Conservation (phyloP, 306 rosid species). For the Cucurbita pepo region DNA sequence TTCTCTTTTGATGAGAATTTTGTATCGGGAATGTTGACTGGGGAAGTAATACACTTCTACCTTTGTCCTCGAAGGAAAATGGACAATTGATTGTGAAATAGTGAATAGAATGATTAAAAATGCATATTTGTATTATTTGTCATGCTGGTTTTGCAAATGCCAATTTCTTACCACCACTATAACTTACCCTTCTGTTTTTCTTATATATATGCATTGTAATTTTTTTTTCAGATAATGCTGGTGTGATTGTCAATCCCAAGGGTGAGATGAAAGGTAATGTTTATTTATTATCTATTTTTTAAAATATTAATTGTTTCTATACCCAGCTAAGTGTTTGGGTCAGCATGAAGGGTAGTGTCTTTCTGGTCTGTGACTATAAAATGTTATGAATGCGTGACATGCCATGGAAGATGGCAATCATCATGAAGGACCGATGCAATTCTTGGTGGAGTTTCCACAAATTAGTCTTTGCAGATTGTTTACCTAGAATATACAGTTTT, state of each 20-base stretch:
- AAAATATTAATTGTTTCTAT: not conserved
- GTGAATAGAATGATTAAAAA: not conserved
- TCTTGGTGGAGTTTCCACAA: not conserved
- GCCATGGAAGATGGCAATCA: not conserved
- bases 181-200: not conserved
- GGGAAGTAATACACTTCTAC: not conserved
- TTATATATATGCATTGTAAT: not conserved
- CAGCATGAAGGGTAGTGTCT: conserved; percentile 34
- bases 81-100: not conserved
- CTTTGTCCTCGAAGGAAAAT: not conserved
- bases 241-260: conserved; percentile 79
- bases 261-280: conserved; percentile 80
- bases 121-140: not conserved
- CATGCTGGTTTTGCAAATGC: not conserved
- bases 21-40: not conserved
- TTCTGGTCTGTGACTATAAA: not conserved
- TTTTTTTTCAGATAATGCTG: conserved; percentile 52
- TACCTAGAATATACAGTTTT: too few species aligned
- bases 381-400: not conserved
- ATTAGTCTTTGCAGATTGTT: too few species aligned
- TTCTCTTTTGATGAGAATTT: not conserved
- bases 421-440: not conserved
- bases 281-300: not conserved
- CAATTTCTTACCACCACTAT: not conserved
- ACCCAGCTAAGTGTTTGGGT: not conserved